These are phyloP conservation scores for Sphagnurus paluster DNA, from an alignment of 1,284 basidiomycete genomes.

Conservation along the genomic window DNA sequence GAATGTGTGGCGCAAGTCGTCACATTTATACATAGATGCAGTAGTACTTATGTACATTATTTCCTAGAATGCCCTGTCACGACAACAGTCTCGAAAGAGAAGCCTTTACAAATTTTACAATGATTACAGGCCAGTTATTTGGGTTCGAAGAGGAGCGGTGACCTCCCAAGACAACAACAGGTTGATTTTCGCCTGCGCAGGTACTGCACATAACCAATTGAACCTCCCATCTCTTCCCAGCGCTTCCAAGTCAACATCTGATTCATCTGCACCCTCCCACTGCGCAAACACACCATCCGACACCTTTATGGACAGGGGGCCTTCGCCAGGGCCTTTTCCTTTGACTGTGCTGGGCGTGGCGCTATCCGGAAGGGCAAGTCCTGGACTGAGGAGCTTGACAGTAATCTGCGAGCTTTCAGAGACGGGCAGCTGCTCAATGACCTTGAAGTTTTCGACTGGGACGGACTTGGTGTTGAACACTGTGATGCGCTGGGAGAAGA, in stretches of 20 bases:
- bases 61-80: too few relatives aligned
- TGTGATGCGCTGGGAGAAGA: conserved; percentile 31
- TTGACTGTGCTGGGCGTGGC: background rate
- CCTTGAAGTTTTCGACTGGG: conserved; percentile 25
- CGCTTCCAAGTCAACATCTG: conserved; percentile 20
- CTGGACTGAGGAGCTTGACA: conserved; percentile 28
- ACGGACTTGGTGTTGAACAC: conserved; percentile 32
- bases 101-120: too few relatives aligned
- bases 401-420: conserved; percentile 32
- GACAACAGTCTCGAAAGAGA: too few relatives aligned
- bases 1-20: too few relatives aligned
- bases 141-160: conserved; percentile 12
- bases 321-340: background rate
- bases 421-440: conserved; percentile 36
- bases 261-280: conserved; percentile 21
- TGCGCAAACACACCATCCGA: conserved; percentile 16
- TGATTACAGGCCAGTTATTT: background rate
- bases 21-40: too few relatives aligned
- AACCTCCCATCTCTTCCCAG: conserved; percentile 29
- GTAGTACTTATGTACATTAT: too few relatives aligned
- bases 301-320: conserved; percentile 8
- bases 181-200: conserved; percentile 26
- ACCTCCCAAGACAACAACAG: conserved; percentile 30
- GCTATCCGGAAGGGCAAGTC: conserved; percentile 20
- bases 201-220: conserved; percentile 27